Conservation (phyloP, 2,329 filamentous ascomycete species). For the Ceratocystis variospora region DNA sequence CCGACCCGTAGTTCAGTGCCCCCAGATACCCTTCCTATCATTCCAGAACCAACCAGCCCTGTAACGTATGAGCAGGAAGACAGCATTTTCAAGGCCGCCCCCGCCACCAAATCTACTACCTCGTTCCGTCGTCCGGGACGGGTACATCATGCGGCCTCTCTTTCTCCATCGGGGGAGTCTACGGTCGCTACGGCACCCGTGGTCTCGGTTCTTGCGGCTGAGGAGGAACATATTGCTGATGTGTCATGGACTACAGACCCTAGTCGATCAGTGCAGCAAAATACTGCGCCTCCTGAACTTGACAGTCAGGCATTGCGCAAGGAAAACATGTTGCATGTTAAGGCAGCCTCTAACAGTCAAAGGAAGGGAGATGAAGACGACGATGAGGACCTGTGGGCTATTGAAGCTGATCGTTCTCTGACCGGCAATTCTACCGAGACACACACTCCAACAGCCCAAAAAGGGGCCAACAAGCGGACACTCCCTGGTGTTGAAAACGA, state of each 20-base stretch:
- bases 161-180: constrained; percentile 13
- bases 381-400: constrained; percentile 39
- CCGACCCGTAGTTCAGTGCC: constrained; percentile 1
- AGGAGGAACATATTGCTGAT: constrained; percentile 17
- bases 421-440: constrained; percentile 24
- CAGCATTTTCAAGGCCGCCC: constrained; percentile 9
- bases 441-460: constrained; percentile 16
- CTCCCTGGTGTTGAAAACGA: background rate
- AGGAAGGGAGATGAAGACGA: constrained; percentile 26
- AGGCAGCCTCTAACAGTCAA: constrained; percentile 12
- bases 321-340: constrained; percentile 6
- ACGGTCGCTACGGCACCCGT: background rate
- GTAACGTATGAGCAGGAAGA: constrained; percentile 12
- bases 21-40: constrained; percentile 4
- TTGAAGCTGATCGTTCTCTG: constrained; percentile 39
- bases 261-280: constrained; percentile 10
- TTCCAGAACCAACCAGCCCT: constrained; percentile 12
- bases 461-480: constrained; percentile 21
- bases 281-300: background rate
- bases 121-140: constrained; percentile 15
- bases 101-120: background rate
- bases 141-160: constrained; percentile 14
- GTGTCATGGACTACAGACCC: constrained; percentile 19
- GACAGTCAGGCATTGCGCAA: background rate
- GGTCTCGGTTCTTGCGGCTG: constrained; percentile 14